phyloP scores from a whole-genome alignment of 768 basidiomycete genomes.

The Pleurotus ostreatus region DNA sequence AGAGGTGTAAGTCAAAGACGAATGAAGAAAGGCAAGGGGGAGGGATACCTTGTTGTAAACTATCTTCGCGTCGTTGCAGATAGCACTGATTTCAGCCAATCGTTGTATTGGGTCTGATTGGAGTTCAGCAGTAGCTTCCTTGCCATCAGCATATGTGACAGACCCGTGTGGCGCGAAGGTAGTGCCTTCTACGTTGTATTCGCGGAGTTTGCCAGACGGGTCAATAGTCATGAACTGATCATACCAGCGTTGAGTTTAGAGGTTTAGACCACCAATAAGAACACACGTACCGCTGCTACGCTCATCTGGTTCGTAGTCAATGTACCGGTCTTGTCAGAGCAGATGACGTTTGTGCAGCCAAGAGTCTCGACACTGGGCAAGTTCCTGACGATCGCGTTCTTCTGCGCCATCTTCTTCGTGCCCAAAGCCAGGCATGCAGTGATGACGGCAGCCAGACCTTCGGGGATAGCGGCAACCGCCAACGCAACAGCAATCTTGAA shows the following conservation, averaged over 20 bases:
- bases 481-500: constrained; percentile 99
- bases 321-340: constrained; percentile 98
- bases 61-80: constrained; percentile 94
- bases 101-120: constrained; percentile 71
- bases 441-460: constrained; percentile 97
- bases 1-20: constrained; percentile 6
- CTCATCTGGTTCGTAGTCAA: constrained; percentile 98
- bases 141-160: constrained; percentile 64
- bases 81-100: constrained; percentile 85
- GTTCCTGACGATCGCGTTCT: constrained; percentile 96
- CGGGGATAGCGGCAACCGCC: constrained; percentile 98
- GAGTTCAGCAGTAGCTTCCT: constrained; percentile 52
- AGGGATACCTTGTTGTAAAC: constrained; percentile 67
- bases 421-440: constrained; percentile 95
- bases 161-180: constrained; percentile 87
- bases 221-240: constrained; percentile 74
- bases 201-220: constrained; percentile 43
- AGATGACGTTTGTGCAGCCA: constrained; percentile 97
- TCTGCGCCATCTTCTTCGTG: constrained; percentile 99
- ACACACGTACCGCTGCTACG: constrained; percentile 63
- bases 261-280: background rate
- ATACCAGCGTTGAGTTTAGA: constrained; percentile 7
- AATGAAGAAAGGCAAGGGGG: background rate
- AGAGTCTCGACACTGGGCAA: constrained; percentile 96
- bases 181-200: constrained; percentile 85